A percentile compares a stretch with the other conserved stretches of the same genome.
Evolutionary conservation across 2,329 filamentous ascomycete species (phyloP).

Genomic region (Scedosporium apiospermum): DNA sequence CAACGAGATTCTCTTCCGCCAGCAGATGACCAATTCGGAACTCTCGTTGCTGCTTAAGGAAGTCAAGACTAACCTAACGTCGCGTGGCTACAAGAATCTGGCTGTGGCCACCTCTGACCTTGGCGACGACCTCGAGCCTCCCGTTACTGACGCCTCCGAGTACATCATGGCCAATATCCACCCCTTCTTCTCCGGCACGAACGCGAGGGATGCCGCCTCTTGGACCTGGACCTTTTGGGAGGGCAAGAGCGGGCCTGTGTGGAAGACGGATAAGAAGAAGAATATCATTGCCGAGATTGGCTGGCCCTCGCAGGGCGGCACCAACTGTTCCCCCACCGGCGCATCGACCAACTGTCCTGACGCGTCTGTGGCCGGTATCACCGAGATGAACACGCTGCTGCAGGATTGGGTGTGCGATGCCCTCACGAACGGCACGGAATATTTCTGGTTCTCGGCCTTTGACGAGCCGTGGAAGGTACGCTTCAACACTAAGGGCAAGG

Average conservation of each 20-base stretch:
- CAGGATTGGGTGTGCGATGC: conserved; percentile 74
- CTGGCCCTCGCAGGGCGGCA: conserved; percentile 80
- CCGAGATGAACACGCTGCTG: conserved; percentile 81
- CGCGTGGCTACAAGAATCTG: conserved; percentile 50
- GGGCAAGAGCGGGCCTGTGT: conserved; percentile 54
- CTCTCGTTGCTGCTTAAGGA: conserved; percentile 56
- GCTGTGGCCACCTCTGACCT: conserved; percentile 83
- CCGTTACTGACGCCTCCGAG: conserved; percentile 63
- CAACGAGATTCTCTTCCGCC: conserved; percentile 68
- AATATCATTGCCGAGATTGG: conserved; percentile 87
- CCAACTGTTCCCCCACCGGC: conserved; percentile 45
- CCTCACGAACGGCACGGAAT: conserved; percentile 74
- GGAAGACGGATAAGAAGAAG: conserved; percentile 49
- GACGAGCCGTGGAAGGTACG: conserved; percentile 89
- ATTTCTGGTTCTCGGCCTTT: conserved; percentile 97
- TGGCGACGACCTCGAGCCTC: conserved; percentile 73
- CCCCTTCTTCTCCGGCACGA: conserved; percentile 82
- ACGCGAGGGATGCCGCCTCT: conserved; percentile 53
- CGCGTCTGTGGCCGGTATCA: conserved; percentile 68
- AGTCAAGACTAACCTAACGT: conserved; percentile 64
- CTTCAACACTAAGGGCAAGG: conserved; percentile 58
- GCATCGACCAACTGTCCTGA: conserved; percentile 43
- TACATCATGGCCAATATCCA: conserved; percentile 96
- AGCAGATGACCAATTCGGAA: conserved; percentile 59
- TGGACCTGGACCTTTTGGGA: conserved; percentile 87